Evolutionary conservation across 352 stramenopile genomes (phyloP).

Genomic region (Phytophthora pistaciae): DNA sequence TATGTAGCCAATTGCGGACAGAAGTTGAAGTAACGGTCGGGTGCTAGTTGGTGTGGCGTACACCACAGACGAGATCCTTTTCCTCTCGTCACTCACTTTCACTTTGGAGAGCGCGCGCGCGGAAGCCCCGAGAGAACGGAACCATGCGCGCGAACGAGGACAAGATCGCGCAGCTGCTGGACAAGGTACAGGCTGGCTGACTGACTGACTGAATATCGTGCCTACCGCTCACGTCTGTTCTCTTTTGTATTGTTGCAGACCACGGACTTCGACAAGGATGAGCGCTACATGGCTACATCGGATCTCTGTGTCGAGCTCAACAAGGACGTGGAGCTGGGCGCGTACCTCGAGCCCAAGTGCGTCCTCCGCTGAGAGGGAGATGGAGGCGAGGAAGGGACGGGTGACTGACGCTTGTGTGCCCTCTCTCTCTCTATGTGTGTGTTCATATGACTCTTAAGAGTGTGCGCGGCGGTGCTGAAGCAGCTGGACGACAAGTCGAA

Average conservation of each 20-base stretch:
- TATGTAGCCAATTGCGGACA: constrained; percentile 10
- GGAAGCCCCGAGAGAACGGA: neutral
- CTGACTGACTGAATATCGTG: neutral
- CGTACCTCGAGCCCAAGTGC: constrained; percentile 87
- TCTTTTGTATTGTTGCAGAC: constrained; percentile 48
- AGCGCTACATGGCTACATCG: constrained; percentile 99
- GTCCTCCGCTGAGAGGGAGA: constrained; percentile 14
- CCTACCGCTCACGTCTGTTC: constrained; percentile 3
- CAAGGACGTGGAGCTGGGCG: constrained; percentile 92
- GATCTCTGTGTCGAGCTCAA: constrained; percentile 97
- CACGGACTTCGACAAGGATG: constrained; percentile 96
- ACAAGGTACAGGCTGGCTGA: constrained; percentile 58
- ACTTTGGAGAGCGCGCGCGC: constrained; percentile 3
- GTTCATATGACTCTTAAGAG: constrained; percentile 51
- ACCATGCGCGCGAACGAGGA: constrained; percentile 80
- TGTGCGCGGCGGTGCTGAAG: constrained; percentile 96
- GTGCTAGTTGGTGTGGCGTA: constrained; percentile 21
- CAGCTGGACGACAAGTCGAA: constrained; percentile 99
- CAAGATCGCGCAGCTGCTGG: constrained; percentile 81
- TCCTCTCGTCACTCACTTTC: constrained; percentile 21
- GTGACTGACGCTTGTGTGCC: constrained; percentile 1
- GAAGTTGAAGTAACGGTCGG: constrained; percentile 34
- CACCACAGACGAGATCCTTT: constrained; percentile 25
- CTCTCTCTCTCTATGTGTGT: neutral
- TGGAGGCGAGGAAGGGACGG: neutral